Base-by-base conservation (phyloP, 2,329 filamentous ascomycete genomes). In the Cladosporium sp. region DNA sequence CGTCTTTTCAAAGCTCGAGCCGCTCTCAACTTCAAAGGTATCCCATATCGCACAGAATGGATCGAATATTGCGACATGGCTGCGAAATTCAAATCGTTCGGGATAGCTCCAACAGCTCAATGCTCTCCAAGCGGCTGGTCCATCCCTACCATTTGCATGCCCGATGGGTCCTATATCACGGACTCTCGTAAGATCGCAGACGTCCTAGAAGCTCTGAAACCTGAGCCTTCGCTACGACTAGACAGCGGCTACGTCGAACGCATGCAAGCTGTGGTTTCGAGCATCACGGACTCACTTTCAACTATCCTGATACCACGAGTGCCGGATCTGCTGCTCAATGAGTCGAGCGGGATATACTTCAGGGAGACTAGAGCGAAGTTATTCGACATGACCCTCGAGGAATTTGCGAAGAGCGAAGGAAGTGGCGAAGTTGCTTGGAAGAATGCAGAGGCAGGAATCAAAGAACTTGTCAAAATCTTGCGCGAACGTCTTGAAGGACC, bases 1-100 rank as follows among this genome's bases (percentile, higher is more conserved):
- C 3, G 25, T 25, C 25, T 25, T 25, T 3, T 25, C 59, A 28
- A 54, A 89, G 86, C 83, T 43, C 85, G 88, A 1, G 72, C 90
- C 58, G 69, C 81, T 2, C 74, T 90, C 43, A 90, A 89, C 73
- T 88, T 80, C 74, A 90, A 90, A 70, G 77, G 77, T 1, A 70
- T 90, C 14, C 78, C 84, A 45, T 90, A 90, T 74, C 79, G 81
- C 67, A 90, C 87, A 0, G 77, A 86, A 78, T 90, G 86, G 85
- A 73, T 85, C 14, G 85, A 89, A 67, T 89, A 88, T 63, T 87
- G 86, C 1, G 82, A 89, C 38, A 77, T 90, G 60, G 49, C 58
- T 36, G 43, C 55, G 17, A 81, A 71, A 2, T 74, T 89, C 51
- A 76, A 82, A 65, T 74, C 78, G 28, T 76, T 84, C 39, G 78